Conservation (phyloP, 2,329 filamentous ascomycete genomes). For the Colletotrichum sidae region DNA sequence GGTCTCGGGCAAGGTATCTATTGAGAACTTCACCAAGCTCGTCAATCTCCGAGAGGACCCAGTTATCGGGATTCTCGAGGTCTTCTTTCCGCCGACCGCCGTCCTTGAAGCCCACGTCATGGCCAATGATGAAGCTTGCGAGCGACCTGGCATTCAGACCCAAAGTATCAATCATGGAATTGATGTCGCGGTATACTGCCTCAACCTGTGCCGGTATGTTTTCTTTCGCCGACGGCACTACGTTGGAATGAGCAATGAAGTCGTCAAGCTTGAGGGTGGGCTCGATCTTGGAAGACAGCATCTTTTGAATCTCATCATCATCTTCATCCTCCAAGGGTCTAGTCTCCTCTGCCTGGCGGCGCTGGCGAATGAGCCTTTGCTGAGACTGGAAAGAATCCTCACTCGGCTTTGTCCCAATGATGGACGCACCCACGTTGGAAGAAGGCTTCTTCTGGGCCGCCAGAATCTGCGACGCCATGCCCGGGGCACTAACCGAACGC, state of each 20-base stretch:
- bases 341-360: constrained; percentile 67
- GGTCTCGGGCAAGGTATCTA: constrained; percentile 69
- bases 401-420: constrained; percentile 52
- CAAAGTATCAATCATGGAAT: constrained; percentile 93
- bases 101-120: constrained; percentile 66
- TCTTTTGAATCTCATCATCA: constrained; percentile 73
- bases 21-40: constrained; percentile 75
- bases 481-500: constrained; percentile 71
- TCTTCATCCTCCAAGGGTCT: constrained; percentile 74
- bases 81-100: constrained; percentile 72
- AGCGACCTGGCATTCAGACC: constrained; percentile 84
- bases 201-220: constrained; percentile 73
- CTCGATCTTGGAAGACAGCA: constrained; percentile 70
- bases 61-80: constrained; percentile 75
- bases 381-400: constrained; percentile 62
- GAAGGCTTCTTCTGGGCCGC: constrained; percentile 51
- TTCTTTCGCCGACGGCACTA: constrained; percentile 63
- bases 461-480: constrained; percentile 67
- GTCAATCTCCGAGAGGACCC: constrained; percentile 81
- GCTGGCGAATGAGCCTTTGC: constrained; percentile 64
- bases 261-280: constrained; percentile 73
- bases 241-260: constrained; percentile 73
- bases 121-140: constrained; percentile 73
- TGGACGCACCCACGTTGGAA: constrained; percentile 52
- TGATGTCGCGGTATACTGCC: constrained; percentile 81